Conservation (phyloP, 805 yeast genomes). For the Candida glaebosa region DNA sequence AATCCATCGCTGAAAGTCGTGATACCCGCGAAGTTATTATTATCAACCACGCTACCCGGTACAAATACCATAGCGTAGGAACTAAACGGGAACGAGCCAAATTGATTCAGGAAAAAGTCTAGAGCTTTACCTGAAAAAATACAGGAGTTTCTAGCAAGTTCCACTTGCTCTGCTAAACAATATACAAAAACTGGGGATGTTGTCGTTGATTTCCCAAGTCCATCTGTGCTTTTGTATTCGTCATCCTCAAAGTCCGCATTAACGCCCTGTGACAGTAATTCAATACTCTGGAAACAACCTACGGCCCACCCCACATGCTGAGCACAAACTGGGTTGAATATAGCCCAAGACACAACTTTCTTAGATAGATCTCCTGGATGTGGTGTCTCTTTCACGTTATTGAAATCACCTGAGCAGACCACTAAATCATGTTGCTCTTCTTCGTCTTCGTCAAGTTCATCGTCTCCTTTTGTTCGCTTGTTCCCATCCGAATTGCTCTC, state of each 20-base stretch:
- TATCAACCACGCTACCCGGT: conserved; percentile 45
- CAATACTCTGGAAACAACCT: conserved; percentile 75
- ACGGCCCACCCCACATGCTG: conserved; percentile 95
- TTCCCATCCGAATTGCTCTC: conserved; percentile 10
- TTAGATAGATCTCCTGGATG: conserved; percentile 74
- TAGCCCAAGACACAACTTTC: conserved; percentile 68
- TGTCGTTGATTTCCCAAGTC: conserved; percentile 26
- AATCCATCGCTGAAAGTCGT: conserved; percentile 57
- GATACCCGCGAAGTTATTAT: conserved; percentile 70
- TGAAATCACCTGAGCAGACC: conserved; percentile 70
- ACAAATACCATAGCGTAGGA: conserved; percentile 78
- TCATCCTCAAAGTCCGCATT: conserved; percentile 32
- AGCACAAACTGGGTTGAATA: conserved; percentile 83
- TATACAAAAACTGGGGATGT: conserved; percentile 51
- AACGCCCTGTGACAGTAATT: conserved; percentile 43
- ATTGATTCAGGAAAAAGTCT: conserved; percentile 80
- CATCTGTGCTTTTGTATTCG: conserved; percentile 10
- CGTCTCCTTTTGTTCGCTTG: conserved; percentile 28
- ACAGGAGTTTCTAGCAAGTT: conserved; percentile 66
- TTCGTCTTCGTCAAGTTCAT: conserved; percentile 43
- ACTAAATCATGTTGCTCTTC: conserved; percentile 48
- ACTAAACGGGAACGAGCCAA: conserved; percentile 89
- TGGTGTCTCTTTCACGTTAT: conserved; percentile 63
- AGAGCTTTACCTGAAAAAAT: conserved; percentile 73
- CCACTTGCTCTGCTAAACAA: conserved; percentile 55